Percentiles rank a stretch among this genome's conserved stretches.
phyloP scores from a whole-genome alignment of 2,329 filamentous ascomycete species.

The Diplodia mutila region DNA sequence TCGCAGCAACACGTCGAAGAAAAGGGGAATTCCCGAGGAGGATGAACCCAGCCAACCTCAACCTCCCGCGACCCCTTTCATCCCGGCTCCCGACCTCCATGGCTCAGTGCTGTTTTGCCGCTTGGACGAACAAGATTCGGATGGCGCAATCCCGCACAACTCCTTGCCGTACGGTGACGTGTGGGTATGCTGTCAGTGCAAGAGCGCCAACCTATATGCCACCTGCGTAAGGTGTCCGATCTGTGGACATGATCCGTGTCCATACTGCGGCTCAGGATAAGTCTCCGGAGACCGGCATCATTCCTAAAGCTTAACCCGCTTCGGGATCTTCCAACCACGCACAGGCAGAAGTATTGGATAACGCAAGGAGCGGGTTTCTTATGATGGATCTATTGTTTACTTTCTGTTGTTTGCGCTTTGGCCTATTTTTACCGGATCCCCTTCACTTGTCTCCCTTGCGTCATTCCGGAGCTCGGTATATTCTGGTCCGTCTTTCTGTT shows the following conservation, averaged over 20 bases:
- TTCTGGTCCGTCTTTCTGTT: neutral
- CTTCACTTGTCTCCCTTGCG: conserved; percentile 1
- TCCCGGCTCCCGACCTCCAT: neutral
- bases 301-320: neutral
- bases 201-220: neutral
- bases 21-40: neutral
- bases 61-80: no score
- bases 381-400: neutral
- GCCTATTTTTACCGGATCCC: neutral
- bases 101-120: neutral
- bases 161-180: neutral
- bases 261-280: neutral
- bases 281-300: neutral
- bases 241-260: neutral
- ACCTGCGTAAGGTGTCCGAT: neutral
- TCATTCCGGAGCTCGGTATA: neutral
- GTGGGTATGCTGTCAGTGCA: conserved; percentile 6
- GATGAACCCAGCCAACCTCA: no score
- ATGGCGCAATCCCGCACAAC: neutral
- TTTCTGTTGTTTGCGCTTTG: neutral
- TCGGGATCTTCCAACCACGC: neutral
- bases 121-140: neutral
- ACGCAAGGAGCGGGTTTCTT: neutral
- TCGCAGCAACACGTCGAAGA: neutral
- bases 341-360: neutral